Evolutionary conservation across 106 monocot genomes (phyloP).

Genomic region (Allium cepa): DNA sequence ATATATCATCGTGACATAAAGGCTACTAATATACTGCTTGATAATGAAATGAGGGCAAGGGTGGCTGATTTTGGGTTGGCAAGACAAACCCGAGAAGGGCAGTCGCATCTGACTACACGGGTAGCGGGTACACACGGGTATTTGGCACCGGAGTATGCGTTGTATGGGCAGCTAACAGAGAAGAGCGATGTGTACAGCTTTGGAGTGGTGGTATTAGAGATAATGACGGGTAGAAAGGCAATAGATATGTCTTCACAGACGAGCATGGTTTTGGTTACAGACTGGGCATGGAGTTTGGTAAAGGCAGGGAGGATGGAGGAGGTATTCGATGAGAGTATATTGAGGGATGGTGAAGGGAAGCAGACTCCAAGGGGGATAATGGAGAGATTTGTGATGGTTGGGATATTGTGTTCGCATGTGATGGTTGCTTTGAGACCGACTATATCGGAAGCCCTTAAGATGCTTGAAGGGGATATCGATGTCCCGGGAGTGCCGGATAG

Average conservation of each 20-base stretch:
- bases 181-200: slow-evolving; percentile 98
- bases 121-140: slow-evolving; percentile 84
- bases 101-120: slow-evolving; percentile 64
- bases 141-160: slow-evolving; percentile 78
- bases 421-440: slow-evolving; percentile 70
- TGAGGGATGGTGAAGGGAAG: slow-evolving; percentile 1
- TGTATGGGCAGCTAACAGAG: slow-evolving; percentile 93
- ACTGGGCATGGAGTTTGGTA: slow-evolving; percentile 84
- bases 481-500: slow-evolving; percentile 51
- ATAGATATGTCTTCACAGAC: slow-evolving; percentile 43
- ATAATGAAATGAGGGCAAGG: slow-evolving; percentile 54
- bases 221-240: slow-evolving; percentile 75
- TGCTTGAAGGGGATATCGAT: slow-evolving; percentile 66
- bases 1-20: slow-evolving; percentile 78
- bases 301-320: slow-evolving; percentile 50
- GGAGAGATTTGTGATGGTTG: slow-evolving; percentile 75
- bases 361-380: slow-evolving; percentile 39
- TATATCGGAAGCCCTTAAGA: slow-evolving; percentile 65
- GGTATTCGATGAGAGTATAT: slow-evolving; percentile 38
- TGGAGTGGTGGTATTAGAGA: slow-evolving; percentile 57
- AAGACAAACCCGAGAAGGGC: slow-evolving; percentile 46
- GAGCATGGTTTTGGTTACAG: slow-evolving; percentile 50
- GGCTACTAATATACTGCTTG: slow-evolving; percentile 72
- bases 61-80: slow-evolving; percentile 82
- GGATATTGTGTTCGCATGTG: slow-evolving; percentile 63